Conservation (phyloP, 495 filamentous ascomycete species). For the Penicillium waksmanii region DNA sequence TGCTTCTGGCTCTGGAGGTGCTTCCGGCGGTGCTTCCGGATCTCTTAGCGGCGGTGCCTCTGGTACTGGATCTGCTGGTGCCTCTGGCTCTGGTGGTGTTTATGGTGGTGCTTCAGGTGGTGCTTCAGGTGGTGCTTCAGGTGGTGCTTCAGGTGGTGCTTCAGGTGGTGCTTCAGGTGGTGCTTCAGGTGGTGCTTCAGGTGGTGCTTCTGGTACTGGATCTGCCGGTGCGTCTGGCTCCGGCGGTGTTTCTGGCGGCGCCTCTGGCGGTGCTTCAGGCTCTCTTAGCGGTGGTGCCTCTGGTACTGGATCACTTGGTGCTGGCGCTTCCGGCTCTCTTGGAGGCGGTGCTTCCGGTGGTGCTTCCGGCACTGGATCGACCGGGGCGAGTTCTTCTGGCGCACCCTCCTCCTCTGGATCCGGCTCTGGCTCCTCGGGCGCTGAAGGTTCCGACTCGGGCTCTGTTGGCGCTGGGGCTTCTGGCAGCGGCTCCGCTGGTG, state of each 20-base stretch:
- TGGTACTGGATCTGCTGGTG: constrained; percentile 3
- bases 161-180: constrained; percentile 2
- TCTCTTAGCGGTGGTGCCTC: not conserved
- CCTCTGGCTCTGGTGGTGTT: constrained; percentile 10
- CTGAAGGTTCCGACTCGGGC: constrained; percentile 17
- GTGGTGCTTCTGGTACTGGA: constrained; percentile 8
- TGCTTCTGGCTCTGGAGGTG: constrained; percentile 9
- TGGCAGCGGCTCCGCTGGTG: constrained; percentile 19
- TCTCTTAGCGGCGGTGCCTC: not conserved
- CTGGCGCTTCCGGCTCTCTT: constrained; percentile 1
- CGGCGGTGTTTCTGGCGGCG: constrained; percentile 2
- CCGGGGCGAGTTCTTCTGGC: constrained; percentile 17
- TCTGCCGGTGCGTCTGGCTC: constrained; percentile 2
- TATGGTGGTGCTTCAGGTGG: constrained; percentile 10
- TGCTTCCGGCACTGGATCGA: constrained; percentile 16
- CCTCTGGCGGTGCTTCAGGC: constrained; percentile 7
- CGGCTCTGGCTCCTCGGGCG: constrained; percentile 12
- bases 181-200: not conserved
- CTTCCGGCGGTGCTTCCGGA: constrained; percentile 8
- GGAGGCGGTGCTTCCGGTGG: constrained; percentile 4
- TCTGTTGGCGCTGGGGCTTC: constrained; percentile 18
- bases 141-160: not conserved
- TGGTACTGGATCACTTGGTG: constrained; percentile 3
- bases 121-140: not conserved
- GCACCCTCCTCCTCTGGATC: constrained; percentile 5